Evolutionary conservation across 2,329 filamentous ascomycete species (phyloP), one percentile per base, ranked within the genome.

Genomic region (Botrytis paeoniae): DNA sequence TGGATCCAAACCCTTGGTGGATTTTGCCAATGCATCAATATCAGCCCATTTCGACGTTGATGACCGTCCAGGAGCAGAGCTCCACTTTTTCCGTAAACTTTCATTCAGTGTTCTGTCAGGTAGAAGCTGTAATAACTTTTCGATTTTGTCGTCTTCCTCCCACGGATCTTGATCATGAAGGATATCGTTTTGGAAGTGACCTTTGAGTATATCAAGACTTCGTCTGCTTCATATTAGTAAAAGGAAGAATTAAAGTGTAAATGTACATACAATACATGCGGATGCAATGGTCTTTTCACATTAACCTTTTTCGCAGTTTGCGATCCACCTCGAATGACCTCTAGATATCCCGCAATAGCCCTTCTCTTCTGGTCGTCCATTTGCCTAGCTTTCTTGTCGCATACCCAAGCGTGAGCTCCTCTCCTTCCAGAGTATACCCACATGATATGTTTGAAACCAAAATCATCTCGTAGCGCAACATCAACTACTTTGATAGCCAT

Each of bases 351-450:
- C 0, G 94, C 94, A 75, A 99, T 91, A 0, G 95, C 93, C 77
- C 90, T 90, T 72, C 96, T 89, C 83, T 93, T 94, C 78, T 92
- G 89, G 79, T 99, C 96, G 76, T 97, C 92, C 85, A 99, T 89
- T 48, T 87, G 87, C 73, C 96, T 89, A 0, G 95, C 96, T 73
- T 91, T 91, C 80, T 92, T 93, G 82, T 99, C 96, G 81, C 95
- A 98, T 18, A 99, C 93, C 96, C 96, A 99, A 9, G 96, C 96
- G 89, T 99, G 96, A 43, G 93, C 95, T 84, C 96, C 96, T 87
- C 96, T 90, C 82, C 96, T 92, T 78, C 96, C 96, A 0, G 96
- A 99, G 83, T 99, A 99, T 10, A 99, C 95, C 96, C 96, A 99
- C 82, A 99, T 87, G 80, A 99, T 95, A 83, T 99, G 95, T 80